These are phyloP conservation scores for Mucuna pruriens DNA, from an alignment of 306 rosid genomes.

Conservation along the genomic window DNA sequence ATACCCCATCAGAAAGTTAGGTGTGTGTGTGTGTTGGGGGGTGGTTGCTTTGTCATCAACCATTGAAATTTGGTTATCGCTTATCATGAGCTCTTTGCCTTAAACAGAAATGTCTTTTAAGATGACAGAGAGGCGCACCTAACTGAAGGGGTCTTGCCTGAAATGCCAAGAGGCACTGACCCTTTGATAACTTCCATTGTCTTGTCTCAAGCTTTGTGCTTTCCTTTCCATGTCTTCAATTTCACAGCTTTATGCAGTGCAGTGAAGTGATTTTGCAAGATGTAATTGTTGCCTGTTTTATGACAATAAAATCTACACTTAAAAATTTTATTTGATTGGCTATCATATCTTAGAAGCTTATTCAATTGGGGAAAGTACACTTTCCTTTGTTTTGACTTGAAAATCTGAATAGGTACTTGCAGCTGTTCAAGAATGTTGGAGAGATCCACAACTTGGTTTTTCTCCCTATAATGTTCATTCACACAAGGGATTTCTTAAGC, in stretches of 20 bases:
- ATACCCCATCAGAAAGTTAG: constrained; percentile 3
- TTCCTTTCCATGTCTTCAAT: not conserved
- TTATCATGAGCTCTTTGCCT: not conserved
- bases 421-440: constrained; percentile 87
- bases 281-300: constrained; percentile 6
- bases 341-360: constrained; percentile 1
- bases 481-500: constrained; percentile 91
- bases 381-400: constrained; percentile 51
- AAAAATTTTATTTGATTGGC: not conserved
- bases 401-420: constrained; percentile 73
- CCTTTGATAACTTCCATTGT: not conserved
- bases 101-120: not conserved
- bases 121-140: not conserved
- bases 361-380: constrained; percentile 34
- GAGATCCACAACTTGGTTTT: constrained; percentile 75
- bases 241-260: not conserved
- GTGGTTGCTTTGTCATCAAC: not conserved
- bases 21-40: not conserved
- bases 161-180: not conserved
- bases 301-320: not conserved
- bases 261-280: not conserved
- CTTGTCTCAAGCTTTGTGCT: not conserved
- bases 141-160: not conserved
- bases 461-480: constrained; percentile 81
- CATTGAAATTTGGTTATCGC: not conserved